phyloP scores from a whole-genome alignment of 1,284 basidiomycete genomes.

The Puccinia horiana region DNA sequence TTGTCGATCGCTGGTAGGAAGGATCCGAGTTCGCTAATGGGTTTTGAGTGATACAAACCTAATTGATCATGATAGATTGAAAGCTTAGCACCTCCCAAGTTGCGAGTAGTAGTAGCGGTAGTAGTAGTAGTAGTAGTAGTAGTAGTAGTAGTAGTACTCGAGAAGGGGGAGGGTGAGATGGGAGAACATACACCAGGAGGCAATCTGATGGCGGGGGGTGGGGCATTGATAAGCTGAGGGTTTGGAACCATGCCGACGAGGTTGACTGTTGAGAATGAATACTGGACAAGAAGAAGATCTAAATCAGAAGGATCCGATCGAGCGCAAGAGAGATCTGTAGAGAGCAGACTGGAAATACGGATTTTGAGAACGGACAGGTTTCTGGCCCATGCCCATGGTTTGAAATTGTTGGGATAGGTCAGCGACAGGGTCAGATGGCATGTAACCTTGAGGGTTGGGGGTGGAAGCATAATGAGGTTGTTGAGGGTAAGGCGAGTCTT shows the following conservation, averaged over 20 bases:
- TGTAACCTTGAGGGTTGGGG: slow-evolving; percentile 16
- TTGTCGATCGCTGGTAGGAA: slow-evolving; percentile 87
- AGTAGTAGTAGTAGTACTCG: background rate
- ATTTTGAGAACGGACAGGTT: slow-evolving; percentile 35
- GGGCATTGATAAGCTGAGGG: slow-evolving; percentile 28
- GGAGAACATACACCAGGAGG: slow-evolving; percentile 40
- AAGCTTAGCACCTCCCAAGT: background rate
- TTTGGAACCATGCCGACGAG: slow-evolving; percentile 32
- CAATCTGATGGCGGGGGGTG: slow-evolving; percentile 44
- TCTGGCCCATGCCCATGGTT: slow-evolving; percentile 39
- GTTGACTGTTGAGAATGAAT: slow-evolving; percentile 38
- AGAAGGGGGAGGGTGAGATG: background rate
- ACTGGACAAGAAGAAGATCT: slow-evolving; percentile 11
- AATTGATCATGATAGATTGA: background rate
- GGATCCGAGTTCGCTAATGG: slow-evolving; percentile 81
- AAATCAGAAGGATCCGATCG: background rate
- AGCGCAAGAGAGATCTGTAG: background rate
- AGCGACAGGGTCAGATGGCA: slow-evolving; percentile 22
- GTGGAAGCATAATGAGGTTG: slow-evolving; percentile 20
- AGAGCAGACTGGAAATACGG: background rate
- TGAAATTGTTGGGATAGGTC: slow-evolving; percentile 44
- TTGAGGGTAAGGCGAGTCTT: background rate
- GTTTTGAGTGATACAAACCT: slow-evolving; percentile 74
- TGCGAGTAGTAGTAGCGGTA: background rate
- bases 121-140: too few relatives aligned